These are phyloP conservation scores for Erigeron canadensis DNA, from an alignment of 129 eudicot genomes.

Conservation along the genomic window DNA sequence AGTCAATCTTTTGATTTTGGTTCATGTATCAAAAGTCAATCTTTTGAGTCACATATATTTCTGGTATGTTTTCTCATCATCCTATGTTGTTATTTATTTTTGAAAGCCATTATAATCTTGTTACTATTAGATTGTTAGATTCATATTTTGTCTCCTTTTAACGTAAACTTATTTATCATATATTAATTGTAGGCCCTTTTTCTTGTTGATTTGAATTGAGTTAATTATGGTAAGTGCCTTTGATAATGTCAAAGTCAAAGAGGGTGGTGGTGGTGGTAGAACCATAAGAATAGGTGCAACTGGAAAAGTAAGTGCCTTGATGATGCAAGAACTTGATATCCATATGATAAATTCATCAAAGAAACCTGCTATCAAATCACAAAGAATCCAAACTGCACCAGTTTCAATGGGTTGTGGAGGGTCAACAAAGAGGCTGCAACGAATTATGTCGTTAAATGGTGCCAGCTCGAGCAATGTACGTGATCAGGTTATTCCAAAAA, in stretches of 20 bases:
- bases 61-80: slow-evolving; percentile 33
- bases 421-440: slow-evolving; percentile 28
- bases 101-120: neutral
- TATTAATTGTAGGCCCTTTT: neutral
- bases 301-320: slow-evolving; percentile 46
- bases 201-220: slow-evolving; percentile 5
- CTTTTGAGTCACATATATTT: slow-evolving; percentile 19
- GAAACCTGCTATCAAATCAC: slow-evolving; percentile 5
- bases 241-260: slow-evolving; percentile 35
- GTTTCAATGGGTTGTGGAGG: slow-evolving; percentile 32
- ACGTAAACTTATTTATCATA: neutral
- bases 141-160: slow-evolving; percentile 12
- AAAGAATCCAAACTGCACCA: slow-evolving; percentile 23
- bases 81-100: neutral
- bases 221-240: slow-evolving; percentile 22
- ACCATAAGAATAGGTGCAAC: slow-evolving; percentile 42
- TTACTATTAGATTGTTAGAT: slow-evolving; percentile 13
- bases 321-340: slow-evolving; percentile 44
- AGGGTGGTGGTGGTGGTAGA: slow-evolving; percentile 30
- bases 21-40: slow-evolving; percentile 17
- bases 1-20: slow-evolving; percentile 7
- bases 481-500: slow-evolving; percentile 19
- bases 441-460: slow-evolving; percentile 22
- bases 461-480: slow-evolving; percentile 9
- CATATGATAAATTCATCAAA: slow-evolving; percentile 22